Base-by-base conservation (phyloP, 225 moss, liverwort and hornwort species). In the Polytrichum formosum region DNA sequence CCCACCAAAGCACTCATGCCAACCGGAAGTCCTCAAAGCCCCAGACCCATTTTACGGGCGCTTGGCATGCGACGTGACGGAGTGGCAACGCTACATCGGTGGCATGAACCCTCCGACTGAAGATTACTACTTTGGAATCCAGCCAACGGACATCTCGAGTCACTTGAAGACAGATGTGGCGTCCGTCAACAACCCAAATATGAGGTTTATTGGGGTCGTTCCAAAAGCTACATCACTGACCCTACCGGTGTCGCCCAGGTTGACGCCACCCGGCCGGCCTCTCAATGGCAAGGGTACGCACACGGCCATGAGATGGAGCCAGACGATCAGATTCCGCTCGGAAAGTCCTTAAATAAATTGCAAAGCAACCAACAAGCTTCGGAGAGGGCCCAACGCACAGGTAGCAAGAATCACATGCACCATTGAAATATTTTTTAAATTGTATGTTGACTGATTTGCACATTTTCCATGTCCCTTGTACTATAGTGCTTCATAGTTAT, bases 1-100 rank as follows among this genome's bases (percentile, higher is more conserved):
- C n/a, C 71, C 71, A 13, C 71, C 61, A 5, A 58, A 58, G 60
- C 71, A 71, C 35, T 71, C 71, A 20, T 71, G 63, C 22, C 22
- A 71, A 37, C 71, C 71, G 1, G 31, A 31, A 8, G 4, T 71
- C 26, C 30, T 37, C 7, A 71, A 63, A 1, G 61, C 23, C 21
- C 71, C 61, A 22, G 62, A 28, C 8, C 22, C 71, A 10, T 70
- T 58, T n/a, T 71, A 54, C 23, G 71, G 71, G 6, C 35, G 71
- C 1, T 37, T 61, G 60, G 71, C 61, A 5, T 71, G 53, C 23
- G 71, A 70, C 29, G 70, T 70, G 8, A 70, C 60, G 28, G 59
- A 70, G 29, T 70, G 30, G 26, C 55, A 28, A 30, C 55, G 70
- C 18, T 35, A 70, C 59, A 59, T 61, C 59, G 28, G 55, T 13